phyloP scores from a whole-genome alignment of 1,284 basidiomycete species.

The Pterulicium gracile region DNA sequence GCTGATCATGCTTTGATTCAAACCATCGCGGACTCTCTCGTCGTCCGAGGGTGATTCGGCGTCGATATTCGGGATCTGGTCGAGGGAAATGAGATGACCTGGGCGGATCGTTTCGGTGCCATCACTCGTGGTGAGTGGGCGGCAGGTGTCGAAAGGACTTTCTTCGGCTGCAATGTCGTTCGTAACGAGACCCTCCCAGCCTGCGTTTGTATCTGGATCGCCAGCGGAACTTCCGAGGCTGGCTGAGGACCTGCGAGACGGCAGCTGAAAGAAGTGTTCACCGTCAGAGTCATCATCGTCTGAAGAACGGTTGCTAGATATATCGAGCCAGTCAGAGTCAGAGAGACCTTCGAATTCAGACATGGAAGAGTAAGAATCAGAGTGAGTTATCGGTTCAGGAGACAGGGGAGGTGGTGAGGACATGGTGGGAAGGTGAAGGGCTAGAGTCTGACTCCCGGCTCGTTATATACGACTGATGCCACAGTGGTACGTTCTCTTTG shows the following conservation, averaged over 20 bases:
- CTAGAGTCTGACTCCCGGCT: too few species aligned
- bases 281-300: constrained; percentile 52
- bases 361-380: constrained; percentile 24
- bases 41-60: constrained; percentile 40
- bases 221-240: constrained; percentile 55
- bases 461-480: too few species aligned
- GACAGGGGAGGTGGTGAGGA: constrained; percentile 18
- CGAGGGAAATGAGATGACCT: constrained; percentile 16
- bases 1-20: constrained; percentile 71
- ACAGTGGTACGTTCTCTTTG: too few species aligned
- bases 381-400: constrained; percentile 14
- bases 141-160: constrained; percentile 20
- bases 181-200: constrained; percentile 62
- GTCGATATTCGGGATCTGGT: constrained; percentile 17
- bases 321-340: constrained; percentile 73
- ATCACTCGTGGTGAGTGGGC: constrained; percentile 16
- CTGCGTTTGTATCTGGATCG: constrained; percentile 39
- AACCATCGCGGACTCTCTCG: constrained; percentile 51
- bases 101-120: constrained; percentile 16
- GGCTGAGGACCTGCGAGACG: constrained; percentile 54
- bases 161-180: constrained; percentile 46
- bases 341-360: constrained; percentile 57
- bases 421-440: constrained; percentile 18
- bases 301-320: constrained; percentile 52
- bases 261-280: constrained; percentile 9